Evolutionary conservation across 2,329 filamentous ascomycete species (phyloP).

Genomic region (Diplodia seriata): DNA sequence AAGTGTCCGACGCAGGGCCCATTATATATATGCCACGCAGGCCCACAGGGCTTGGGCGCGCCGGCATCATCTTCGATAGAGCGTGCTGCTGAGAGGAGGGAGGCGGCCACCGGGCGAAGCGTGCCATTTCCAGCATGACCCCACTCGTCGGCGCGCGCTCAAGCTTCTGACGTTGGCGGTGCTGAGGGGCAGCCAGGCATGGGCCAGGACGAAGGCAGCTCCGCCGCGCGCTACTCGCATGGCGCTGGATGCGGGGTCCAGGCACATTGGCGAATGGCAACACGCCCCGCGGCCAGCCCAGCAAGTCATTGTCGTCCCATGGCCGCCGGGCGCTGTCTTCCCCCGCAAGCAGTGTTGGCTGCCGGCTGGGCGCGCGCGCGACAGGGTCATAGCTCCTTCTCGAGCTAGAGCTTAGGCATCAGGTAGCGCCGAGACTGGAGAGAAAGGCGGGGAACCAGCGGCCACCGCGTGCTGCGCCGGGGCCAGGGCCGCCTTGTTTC

Average conservation of each 20-base stretch:
- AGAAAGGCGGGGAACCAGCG: conserved; percentile 15
- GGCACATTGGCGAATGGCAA: conserved; percentile 27
- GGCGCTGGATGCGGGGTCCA: conserved; percentile 24
- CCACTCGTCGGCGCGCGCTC: conserved; percentile 14
- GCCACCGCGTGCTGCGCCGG: background rate
- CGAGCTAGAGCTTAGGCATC: conserved; percentile 12
- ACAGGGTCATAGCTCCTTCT: conserved; percentile 4
- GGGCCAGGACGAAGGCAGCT: conserved; percentile 9
- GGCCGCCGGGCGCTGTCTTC: background rate
- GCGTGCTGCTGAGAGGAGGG: background rate
- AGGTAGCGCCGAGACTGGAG: conserved; percentile 3
- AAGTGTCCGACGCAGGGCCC: conserved; percentile 12
- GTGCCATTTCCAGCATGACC: conserved; percentile 14
- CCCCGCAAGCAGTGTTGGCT: conserved; percentile 25
- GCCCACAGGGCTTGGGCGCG: conserved; percentile 18
- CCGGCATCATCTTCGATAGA: too few relatives aligned
- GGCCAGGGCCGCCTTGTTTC: conserved; percentile 1
- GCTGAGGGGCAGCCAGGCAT: conserved; percentile 12
- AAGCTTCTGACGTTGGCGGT: conserved; percentile 29
- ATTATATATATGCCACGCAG: conserved; percentile 20
- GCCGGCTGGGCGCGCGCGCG: conserved; percentile 2
- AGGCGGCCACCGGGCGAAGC: conserved; percentile 1
- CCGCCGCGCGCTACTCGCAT: conserved; percentile 10
- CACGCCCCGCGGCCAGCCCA: background rate
- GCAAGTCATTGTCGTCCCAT: conserved; percentile 5